phyloP scores from a whole-genome alignment of 2,329 filamentous ascomycete species.

The Microthyrium microscopicum region DNA sequence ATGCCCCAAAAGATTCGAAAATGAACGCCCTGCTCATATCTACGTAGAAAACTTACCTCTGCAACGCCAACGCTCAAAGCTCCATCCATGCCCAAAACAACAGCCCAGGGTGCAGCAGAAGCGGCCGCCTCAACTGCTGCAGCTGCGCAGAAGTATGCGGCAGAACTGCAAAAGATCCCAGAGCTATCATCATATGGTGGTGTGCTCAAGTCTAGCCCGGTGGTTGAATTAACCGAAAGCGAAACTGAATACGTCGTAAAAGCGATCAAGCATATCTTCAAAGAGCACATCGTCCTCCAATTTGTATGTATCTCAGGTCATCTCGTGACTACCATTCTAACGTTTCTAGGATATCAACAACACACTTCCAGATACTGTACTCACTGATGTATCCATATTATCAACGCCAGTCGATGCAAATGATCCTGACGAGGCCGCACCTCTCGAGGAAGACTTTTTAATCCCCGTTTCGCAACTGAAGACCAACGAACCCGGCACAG shows the following conservation, averaged over 20 bases:
- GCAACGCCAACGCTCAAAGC: conserved; percentile 88
- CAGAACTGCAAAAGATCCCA: conserved; percentile 74
- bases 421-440: conserved; percentile 60
- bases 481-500: conserved; percentile 75
- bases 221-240: conserved; percentile 83
- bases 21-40: too few relatives aligned
- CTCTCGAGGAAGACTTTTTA: conserved; percentile 72
- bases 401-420: conserved; percentile 63
- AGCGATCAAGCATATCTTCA: conserved; percentile 94
- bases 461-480: conserved; percentile 70
- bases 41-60: conserved; percentile 90
- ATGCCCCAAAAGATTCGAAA: too few relatives aligned
- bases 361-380: conserved; percentile 75
- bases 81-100: conserved; percentile 63
- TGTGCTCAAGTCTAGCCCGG: conserved; percentile 76
- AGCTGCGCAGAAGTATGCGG: conserved; percentile 72
- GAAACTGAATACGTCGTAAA: conserved; percentile 95
- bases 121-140: conserved; percentile 61
- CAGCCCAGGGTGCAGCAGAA: conserved; percentile 51
- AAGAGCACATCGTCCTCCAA: conserved; percentile 87
- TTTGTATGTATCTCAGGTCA: conserved; percentile 21
- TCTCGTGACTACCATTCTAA: background rate
- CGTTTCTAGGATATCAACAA: conserved; percentile 69
- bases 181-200: conserved; percentile 81
- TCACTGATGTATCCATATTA: conserved; percentile 76